phyloP scores from a whole-genome alignment of 1,284 basidiomycete genomes.

The Caloboletus firmus region DNA sequence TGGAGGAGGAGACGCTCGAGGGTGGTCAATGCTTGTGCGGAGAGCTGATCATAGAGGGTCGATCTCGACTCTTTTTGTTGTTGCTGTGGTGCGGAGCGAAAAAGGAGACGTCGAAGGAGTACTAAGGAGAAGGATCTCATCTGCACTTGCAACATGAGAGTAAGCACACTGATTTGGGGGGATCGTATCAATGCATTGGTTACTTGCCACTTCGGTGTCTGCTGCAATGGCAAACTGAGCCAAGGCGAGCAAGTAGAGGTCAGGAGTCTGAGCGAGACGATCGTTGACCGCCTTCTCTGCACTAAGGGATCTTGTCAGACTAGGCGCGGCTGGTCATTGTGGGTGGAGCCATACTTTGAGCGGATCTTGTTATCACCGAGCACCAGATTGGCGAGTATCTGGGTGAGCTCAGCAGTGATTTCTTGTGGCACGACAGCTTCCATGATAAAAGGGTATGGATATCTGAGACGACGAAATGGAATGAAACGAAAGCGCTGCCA shows the following conservation, averaged over 20 bases:
- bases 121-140: slow-evolving; percentile 83
- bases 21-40: slow-evolving; percentile 58
- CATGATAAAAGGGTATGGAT: slow-evolving; percentile 30
- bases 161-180: slow-evolving; percentile 12
- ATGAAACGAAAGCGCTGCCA: not conserved
- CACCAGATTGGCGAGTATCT: slow-evolving; percentile 79
- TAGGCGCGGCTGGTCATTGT: not conserved
- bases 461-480: not conserved
- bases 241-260: slow-evolving; percentile 72
- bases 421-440: slow-evolving; percentile 56
- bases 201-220: slow-evolving; percentile 69
- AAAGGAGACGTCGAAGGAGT: slow-evolving; percentile 71
- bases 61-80: slow-evolving; percentile 40
- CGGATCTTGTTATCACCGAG: slow-evolving; percentile 78
- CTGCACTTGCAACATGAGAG: slow-evolving; percentile 36
- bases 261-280: slow-evolving; percentile 68
- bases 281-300: slow-evolving; percentile 79
- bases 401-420: slow-evolving; percentile 70
- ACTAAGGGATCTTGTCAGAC: slow-evolving; percentile 38
- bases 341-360: slow-evolving; percentile 41
- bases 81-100: slow-evolving; percentile 47
- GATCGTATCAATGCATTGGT: not conserved
- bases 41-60: slow-evolving; percentile 72
- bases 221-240: slow-evolving; percentile 72
- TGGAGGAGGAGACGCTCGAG: slow-evolving; percentile 71